Conservation (phyloP, 2,329 filamentous ascomycete genomes). For the Tothia fuscella region DNA sequence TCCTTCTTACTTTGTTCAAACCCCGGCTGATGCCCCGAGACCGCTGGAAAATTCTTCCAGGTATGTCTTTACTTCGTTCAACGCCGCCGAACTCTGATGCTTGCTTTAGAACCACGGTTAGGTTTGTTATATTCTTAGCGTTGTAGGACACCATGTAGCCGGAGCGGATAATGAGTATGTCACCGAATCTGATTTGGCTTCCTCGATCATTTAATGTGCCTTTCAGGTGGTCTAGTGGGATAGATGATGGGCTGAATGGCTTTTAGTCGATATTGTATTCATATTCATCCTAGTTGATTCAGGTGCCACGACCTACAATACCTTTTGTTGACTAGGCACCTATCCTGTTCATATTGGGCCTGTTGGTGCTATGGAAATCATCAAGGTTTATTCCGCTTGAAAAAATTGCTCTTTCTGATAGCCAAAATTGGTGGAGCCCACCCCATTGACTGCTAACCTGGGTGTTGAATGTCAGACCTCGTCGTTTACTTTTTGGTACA, state of each 20-base stretch:
- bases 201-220: slow-evolving; percentile 35
- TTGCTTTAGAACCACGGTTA: slow-evolving; percentile 23
- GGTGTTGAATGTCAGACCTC: slow-evolving; percentile 48
- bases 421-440: slow-evolving; percentile 39
- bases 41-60: slow-evolving; percentile 27
- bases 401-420: slow-evolving; percentile 12
- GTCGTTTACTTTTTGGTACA: slow-evolving; percentile 49
- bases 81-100: slow-evolving; percentile 35
- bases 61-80: slow-evolving; percentile 20
- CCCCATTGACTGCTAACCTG: slow-evolving; percentile 49
- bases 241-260: slow-evolving; percentile 23
- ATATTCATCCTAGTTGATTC: slow-evolving; percentile 42
- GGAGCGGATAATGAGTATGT: slow-evolving; percentile 38
- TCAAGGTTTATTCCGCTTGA: slow-evolving; percentile 22
- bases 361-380: slow-evolving; percentile 17
- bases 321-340: slow-evolving; percentile 39
- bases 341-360: slow-evolving; percentile 14
- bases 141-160: slow-evolving; percentile 35
- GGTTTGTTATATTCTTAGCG: slow-evolving; percentile 25
- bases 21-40: slow-evolving; percentile 26
- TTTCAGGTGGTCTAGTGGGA: slow-evolving; percentile 29
- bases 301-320: slow-evolving; percentile 43
- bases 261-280: slow-evolving; percentile 23
- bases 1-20: slow-evolving; percentile 23
- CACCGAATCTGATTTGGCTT: slow-evolving; percentile 43